A percentile compares a stretch with the other conserved stretches of the same genome.
phyloP scores from a whole-genome alignment of 371 early-diverging fungal genomes.

The Rhizopus delemar region DNA sequence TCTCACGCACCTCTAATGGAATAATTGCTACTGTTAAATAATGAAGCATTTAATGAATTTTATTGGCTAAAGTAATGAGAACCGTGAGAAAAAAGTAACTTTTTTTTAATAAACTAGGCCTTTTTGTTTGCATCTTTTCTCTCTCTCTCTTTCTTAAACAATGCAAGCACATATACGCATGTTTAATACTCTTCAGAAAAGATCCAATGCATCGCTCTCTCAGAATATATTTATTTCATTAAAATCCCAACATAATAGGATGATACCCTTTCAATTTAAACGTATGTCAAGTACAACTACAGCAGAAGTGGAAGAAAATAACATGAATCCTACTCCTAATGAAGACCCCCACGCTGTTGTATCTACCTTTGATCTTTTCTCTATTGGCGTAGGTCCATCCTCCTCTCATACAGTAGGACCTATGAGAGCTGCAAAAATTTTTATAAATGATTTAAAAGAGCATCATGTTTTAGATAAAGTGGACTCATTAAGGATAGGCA shows the following conservation, averaged over 20 bases:
- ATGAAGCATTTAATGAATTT: too few species aligned
- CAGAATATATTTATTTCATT: too few species aligned
- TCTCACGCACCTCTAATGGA: too few species aligned
- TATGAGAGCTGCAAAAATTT: conserved; percentile 95
- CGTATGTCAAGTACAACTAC: conserved; percentile 4
- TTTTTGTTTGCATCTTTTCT: too few species aligned
- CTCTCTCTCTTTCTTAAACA: too few species aligned
- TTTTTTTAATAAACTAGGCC: too few species aligned
- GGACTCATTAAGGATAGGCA: conserved; percentile 65
- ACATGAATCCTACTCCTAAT: background rate
- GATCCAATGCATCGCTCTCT: too few species aligned
- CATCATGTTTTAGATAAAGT: conserved; percentile 74
- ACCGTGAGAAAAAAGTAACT: too few species aligned
- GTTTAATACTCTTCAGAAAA: too few species aligned
- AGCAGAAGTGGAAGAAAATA: conserved; percentile 12
- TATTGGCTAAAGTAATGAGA: too few species aligned
- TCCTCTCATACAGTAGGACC: conserved; percentile 95
- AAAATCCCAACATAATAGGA: background rate
- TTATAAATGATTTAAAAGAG: conserved; percentile 80
- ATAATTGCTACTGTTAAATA: too few species aligned
- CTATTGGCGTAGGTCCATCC: conserved; percentile 94
- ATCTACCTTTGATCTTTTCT: conserved; percentile 93
- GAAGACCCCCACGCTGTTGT: conserved; percentile 82
- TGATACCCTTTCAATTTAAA: conserved; percentile 1
- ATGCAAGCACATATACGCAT: too few species aligned